Evolutionary conservation across 2,329 filamentous ascomycete species (phyloP).

Genomic region (Dactylellina haptotyla): DNA sequence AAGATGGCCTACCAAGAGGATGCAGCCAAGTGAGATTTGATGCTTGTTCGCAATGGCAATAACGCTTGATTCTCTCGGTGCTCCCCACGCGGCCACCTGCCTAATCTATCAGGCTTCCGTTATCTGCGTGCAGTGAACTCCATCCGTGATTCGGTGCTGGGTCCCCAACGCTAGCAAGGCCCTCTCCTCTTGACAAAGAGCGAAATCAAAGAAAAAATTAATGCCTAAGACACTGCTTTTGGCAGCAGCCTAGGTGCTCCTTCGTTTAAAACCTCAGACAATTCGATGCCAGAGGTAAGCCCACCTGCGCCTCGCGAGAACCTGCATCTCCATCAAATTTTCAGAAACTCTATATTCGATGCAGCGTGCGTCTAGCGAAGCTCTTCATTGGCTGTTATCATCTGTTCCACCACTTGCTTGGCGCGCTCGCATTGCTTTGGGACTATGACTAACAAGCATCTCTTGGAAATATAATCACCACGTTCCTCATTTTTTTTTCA

Average conservation of each 20-base stretch:
- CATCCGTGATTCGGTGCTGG: slow-evolving; percentile 27
- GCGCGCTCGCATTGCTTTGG: slow-evolving; percentile 15
- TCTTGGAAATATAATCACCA: background rate
- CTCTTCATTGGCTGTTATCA: slow-evolving; percentile 34
- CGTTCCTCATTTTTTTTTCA: background rate
- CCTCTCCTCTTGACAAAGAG: background rate
- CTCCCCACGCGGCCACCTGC: slow-evolving; percentile 41
- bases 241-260: slow-evolving; percentile 38
- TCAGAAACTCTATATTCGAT: background rate
- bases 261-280: slow-evolving; percentile 17
- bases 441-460: slow-evolving; percentile 23
- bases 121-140: slow-evolving; percentile 40
- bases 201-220: slow-evolving; percentile 4
- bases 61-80: slow-evolving; percentile 11
- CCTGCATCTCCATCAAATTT: slow-evolving; percentile 8
- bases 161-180: background rate
- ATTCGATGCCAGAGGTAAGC: slow-evolving; percentile 26
- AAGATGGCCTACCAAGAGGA: background rate
- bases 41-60: slow-evolving; percentile 30
- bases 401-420: slow-evolving; percentile 7
- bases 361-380: slow-evolving; percentile 31
- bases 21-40: slow-evolving; percentile 37
- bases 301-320: slow-evolving; percentile 39
- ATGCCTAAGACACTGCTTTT: background rate
- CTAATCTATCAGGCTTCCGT: slow-evolving; percentile 38